A percentile compares a stretch with the other conserved stretches of the same genome.
Evolutionary conservation across 148 eudicot species (phyloP).

Genomic region (Amaranthus hypochondriacus): DNA sequence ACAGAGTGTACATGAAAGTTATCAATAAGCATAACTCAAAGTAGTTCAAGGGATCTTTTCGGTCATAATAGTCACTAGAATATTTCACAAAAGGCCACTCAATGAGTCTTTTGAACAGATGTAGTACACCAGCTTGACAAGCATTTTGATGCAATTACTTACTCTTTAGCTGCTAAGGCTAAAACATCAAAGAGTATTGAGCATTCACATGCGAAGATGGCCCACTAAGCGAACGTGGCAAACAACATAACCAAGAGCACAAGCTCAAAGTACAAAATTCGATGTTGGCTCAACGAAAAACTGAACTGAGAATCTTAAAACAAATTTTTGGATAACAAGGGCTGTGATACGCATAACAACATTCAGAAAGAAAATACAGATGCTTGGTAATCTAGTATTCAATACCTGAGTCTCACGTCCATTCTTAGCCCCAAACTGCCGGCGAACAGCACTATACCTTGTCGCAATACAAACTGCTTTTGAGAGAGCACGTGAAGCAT

Average conservation of each 20-base stretch:
- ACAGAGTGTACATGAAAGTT: neutral
- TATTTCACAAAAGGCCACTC: neutral
- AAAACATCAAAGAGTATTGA: too few relatives aligned
- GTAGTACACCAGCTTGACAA: neutral
- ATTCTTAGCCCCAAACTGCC: constrained; percentile 86
- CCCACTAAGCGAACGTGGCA: neutral
- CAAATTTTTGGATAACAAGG: neutral
- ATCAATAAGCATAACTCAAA: neutral
- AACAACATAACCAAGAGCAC: neutral
- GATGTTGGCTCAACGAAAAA: neutral
- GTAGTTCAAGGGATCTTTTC: neutral
- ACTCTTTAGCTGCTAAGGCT: neutral
- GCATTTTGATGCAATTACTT: too few relatives aligned
- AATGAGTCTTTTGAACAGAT: neutral
- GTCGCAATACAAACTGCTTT: constrained; percentile 92
- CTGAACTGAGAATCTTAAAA: neutral
- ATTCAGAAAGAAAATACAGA: neutral
- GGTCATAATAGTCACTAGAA: neutral
- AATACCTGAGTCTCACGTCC: constrained; percentile 94
- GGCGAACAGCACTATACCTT: constrained; percentile 92
- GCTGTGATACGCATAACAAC: neutral
- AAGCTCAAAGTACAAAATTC: neutral
- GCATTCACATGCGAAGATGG: neutral
- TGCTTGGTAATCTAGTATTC: neutral
- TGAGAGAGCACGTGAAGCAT: constrained; percentile 85